Percentiles rank a stretch among this genome's conserved stretches.
phyloP scores from a whole-genome alignment of 805 yeast genomes.

The Candida easanensis region DNA sequence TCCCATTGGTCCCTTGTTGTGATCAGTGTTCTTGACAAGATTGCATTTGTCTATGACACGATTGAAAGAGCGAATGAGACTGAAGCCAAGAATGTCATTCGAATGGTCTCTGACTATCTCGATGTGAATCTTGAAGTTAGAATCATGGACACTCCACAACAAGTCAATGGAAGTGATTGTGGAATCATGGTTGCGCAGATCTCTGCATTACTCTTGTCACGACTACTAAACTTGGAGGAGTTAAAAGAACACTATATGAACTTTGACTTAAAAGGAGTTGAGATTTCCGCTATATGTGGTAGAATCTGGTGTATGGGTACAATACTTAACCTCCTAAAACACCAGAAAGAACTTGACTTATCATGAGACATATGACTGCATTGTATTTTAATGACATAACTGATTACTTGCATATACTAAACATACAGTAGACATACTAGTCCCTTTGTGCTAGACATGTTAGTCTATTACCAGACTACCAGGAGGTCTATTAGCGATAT shows the following conservation, averaged over 20 bases:
- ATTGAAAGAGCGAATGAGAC: constrained; percentile 32
- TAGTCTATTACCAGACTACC: too few species aligned
- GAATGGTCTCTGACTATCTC: constrained; percentile 24
- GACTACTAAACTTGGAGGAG: constrained; percentile 29
- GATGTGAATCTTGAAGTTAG: constrained; percentile 23
- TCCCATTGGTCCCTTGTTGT: constrained; percentile 75
- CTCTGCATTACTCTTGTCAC: constrained; percentile 33
- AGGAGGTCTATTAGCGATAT: too few species aligned
- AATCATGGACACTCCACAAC: constrained; percentile 47
- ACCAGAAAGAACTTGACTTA: constrained; percentile 11
- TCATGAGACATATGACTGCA: not conserved
- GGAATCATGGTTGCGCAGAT: constrained; percentile 41
- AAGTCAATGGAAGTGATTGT: constrained; percentile 64
- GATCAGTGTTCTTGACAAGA: constrained; percentile 44
- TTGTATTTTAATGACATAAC: not conserved
- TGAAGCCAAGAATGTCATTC: constrained; percentile 22
- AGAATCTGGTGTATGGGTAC: constrained; percentile 42
- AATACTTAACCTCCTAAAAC: constrained; percentile 28
- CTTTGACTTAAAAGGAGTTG: constrained; percentile 38
- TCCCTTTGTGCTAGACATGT: too few species aligned
- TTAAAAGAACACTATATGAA: constrained; percentile 31
- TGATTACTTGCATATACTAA: not conserved
- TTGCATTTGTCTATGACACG: constrained; percentile 56
- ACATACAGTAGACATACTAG: too few species aligned
- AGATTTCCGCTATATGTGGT: constrained; percentile 47